Percentiles rank a stretch among this genome's conserved stretches.
Evolutionary conservation across 495 filamentous ascomycete species (phyloP).

Genomic region (Pyronema omphalodes): DNA sequence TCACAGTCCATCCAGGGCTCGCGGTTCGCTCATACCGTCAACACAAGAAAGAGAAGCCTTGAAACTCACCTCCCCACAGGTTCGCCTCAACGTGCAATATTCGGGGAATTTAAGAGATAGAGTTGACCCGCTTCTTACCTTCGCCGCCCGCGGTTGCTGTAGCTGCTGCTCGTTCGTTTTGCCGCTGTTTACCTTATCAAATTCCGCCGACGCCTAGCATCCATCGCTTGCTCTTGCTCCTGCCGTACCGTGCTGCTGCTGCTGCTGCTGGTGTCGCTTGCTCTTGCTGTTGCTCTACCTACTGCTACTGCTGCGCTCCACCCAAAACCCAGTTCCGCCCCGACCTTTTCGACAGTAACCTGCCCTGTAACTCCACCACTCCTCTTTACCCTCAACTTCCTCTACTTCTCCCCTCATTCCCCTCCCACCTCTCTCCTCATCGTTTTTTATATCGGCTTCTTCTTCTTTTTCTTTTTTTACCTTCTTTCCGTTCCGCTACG

Average conservation of each 20-base stretch:
- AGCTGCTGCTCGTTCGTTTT: neutral
- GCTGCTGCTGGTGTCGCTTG: neutral
- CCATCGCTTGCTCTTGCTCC: no score
- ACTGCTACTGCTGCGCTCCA: neutral
- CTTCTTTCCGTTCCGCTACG: neutral
- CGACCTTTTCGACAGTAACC: slow-evolving; percentile 10
- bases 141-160: neutral
- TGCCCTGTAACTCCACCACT: slow-evolving; percentile 8
- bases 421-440: slow-evolving; percentile 11
- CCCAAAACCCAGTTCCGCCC: slow-evolving; percentile 15
- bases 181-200: neutral
- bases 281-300: neutral
- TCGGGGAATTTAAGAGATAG: no score
- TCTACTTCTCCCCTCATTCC: slow-evolving; percentile 10
- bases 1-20: no score
- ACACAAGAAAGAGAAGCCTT: no score
- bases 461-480: slow-evolving; percentile 3
- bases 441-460: slow-evolving; percentile 9
- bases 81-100: no score
- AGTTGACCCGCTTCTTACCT: no score
- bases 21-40: no score
- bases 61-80: no score
- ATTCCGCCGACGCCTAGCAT: no score
- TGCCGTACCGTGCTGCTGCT: slow-evolving; percentile 2
- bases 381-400: slow-evolving; percentile 20